These are phyloP conservation scores for Trichophyton simii DNA, from an alignment of 2,329 filamentous ascomycete genomes.

Conservation along the genomic window DNA sequence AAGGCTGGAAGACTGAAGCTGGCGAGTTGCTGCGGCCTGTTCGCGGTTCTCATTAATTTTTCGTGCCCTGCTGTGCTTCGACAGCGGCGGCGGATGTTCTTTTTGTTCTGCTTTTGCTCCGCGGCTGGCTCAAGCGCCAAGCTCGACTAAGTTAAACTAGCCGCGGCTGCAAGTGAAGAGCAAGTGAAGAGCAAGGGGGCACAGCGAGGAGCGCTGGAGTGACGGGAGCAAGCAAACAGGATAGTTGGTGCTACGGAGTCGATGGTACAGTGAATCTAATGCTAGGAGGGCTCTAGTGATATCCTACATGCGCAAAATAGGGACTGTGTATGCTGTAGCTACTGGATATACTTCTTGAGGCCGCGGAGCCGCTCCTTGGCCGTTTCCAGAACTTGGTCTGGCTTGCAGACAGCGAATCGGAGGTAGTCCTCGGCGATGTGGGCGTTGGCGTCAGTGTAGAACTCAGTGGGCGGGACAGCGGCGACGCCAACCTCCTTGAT, in stretches of 20 bases:
- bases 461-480: constrained; percentile 91
- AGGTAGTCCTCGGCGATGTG: constrained; percentile 86
- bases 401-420: constrained; percentile 91
- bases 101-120: not conserved
- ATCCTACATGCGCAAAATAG: constrained; percentile 1
- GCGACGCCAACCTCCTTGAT: constrained; percentile 95
- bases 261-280: not conserved
- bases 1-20: not conserved
- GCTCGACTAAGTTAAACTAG: not conserved
- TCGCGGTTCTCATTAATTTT: not conserved
- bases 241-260: not conserved
- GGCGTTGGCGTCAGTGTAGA: constrained; percentile 76
- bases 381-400: constrained; percentile 68
- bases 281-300: not conserved
- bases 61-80: not conserved
- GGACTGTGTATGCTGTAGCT: not conserved
- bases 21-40: not conserved
- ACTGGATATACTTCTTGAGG: constrained; percentile 55
- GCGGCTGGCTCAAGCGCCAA: not conserved
- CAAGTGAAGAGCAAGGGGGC: not conserved
- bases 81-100: not conserved
- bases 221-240: no score
- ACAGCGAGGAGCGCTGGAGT: no score
- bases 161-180: not conserved
- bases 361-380: constrained; percentile 65